These are phyloP conservation scores for Aureobasidium melanogenum DNA, from an alignment of 2,329 filamentous ascomycete species.

Conservation along the genomic window DNA sequence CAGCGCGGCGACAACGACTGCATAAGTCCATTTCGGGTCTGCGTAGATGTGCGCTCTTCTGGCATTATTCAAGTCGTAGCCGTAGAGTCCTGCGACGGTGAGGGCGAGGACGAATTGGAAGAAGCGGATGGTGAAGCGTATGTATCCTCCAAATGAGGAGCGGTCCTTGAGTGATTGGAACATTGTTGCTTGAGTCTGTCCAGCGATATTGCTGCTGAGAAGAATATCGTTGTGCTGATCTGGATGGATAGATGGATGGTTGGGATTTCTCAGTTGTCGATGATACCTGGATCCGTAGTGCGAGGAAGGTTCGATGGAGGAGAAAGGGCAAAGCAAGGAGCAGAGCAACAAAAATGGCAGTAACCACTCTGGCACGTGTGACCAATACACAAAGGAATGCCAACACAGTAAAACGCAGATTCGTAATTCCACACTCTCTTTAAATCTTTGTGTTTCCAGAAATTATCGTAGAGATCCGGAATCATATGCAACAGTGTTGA, in stretches of 20 bases:
- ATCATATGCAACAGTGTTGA: not conserved
- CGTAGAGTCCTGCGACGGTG: slow-evolving; percentile 71
- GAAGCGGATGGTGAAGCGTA: slow-evolving; percentile 59
- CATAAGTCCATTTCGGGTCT: slow-evolving; percentile 72
- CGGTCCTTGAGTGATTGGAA: slow-evolving; percentile 3
- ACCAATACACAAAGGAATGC: not conserved
- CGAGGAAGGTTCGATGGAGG: not conserved
- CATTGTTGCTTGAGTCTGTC: not conserved
- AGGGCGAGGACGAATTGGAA: slow-evolving; percentile 69
- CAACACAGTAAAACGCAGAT: not conserved
- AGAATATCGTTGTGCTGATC: not conserved
- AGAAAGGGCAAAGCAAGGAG: not conserved
- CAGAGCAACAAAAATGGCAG: not conserved
- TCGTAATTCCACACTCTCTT: not conserved
- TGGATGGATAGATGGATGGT: not conserved
- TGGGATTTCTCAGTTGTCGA: not conserved
- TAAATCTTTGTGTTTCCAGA: not conserved
- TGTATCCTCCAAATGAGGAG: slow-evolving; percentile 7
- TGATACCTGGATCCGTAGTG: not conserved
- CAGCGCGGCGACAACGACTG: slow-evolving; percentile 59
- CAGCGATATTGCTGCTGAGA: too few relatives aligned
- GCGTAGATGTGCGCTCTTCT: slow-evolving; percentile 40
- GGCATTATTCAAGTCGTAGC: slow-evolving; percentile 53
- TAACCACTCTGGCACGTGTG: not conserved
- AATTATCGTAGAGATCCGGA: not conserved